Evolutionary conservation across 345 rosid genomes (phyloP), one percentile per base, ranked within the genome.

Genomic region (Conringia planisiliqua): DNA sequence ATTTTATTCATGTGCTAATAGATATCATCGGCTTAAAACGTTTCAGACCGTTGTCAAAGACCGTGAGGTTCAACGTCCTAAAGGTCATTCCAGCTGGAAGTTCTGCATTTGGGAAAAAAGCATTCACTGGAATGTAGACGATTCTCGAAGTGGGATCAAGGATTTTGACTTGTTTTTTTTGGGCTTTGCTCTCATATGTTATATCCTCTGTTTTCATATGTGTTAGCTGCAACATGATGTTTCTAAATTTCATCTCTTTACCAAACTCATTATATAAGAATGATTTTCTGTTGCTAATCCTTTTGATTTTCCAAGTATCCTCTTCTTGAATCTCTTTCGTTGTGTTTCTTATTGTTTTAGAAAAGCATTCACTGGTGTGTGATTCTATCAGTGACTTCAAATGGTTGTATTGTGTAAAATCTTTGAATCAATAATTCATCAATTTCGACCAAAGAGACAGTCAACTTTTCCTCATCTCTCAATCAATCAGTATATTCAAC

Each of bases 21-120:
- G 57, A 29, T 69, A 18, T 18, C 0, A 17, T 29, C 0, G 10
- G 6, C 4, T 11, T 32, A 5, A 11, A 29, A 43, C 24, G 68
- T 72, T 60, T 52, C 72, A 88, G 93, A 86, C 93, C 90, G 8
- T 51, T 88, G 68, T 88, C 93, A 3, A 86, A 88, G 84, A 86
- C 90, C 0, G 90, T 86, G 75, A 78, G 90, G 82, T 88, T 88
- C 79, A 85, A 86, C 17, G 89, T 88, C 50, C 56, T 88, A 39
- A 86, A 86, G 79, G 93, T 86, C 52, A 82, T 88, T 54, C 93
- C 90, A 27, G 93, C 93, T 20, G 93, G 90, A 7, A 82, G 87
- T 40, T 86, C 90, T 48, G 89, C 81, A 11, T 80, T 88, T 27
- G 86, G 86, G 42, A 86, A 86, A 74, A 88, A 88, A 68, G 86